Evolutionary conservation across 179 eudicot genomes (phyloP).

Genomic region (Patellifolia procumbens): DNA sequence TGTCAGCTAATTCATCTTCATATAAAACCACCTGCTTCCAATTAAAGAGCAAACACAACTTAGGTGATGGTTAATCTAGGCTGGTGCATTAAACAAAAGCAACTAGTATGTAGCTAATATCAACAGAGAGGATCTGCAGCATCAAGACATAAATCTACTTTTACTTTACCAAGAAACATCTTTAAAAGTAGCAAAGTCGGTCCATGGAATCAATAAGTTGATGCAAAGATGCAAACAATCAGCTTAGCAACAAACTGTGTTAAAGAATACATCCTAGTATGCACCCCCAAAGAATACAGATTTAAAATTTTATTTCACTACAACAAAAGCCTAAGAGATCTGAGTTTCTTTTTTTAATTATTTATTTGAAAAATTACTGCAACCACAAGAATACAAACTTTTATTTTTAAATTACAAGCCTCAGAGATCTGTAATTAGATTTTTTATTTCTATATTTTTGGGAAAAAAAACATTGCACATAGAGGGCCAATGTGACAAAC

Average conservation of each 20-base stretch:
- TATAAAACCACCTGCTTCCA: constrained; percentile 74
- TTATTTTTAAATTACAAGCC: no score
- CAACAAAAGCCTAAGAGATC: no score
- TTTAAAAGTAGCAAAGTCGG: not conserved
- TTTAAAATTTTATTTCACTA: not conserved
- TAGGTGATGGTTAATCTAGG: not conserved
- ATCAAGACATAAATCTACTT: not conserved
- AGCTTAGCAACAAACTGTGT: not conserved
- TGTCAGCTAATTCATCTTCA: constrained; percentile 94
- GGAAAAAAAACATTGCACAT: no score
- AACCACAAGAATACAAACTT: no score
- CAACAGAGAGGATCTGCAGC: not conserved
- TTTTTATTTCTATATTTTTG: no score
- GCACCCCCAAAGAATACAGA: not conserved
- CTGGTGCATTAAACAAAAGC: not conserved
- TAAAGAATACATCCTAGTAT: not conserved
- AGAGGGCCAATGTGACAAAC: no score
- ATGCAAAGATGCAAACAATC: not conserved
- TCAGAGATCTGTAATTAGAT: not conserved
- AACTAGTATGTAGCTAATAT: not conserved
- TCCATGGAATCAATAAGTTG: not conserved
- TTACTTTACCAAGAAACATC: not conserved
- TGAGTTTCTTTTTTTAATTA: no score
- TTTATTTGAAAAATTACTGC: no score
- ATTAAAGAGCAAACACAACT: constrained; percentile 11